phyloP scores from a whole-genome alignment of 148 eudicot species.

The Vaccinium myrtillus region DNA sequence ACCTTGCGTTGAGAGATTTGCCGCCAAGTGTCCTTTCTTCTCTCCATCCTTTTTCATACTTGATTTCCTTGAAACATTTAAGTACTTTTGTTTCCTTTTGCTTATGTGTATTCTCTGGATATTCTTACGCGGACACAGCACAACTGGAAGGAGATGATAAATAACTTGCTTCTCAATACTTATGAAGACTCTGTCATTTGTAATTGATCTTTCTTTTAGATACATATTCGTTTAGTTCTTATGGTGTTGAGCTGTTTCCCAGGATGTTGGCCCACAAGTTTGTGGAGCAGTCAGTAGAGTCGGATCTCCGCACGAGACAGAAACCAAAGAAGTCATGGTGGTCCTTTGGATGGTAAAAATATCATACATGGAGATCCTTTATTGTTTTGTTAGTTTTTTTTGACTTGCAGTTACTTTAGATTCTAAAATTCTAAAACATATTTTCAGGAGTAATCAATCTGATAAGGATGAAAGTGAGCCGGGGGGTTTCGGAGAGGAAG shows the following conservation, averaged over 20 bases:
- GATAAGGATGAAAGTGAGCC: constrained; percentile 62
- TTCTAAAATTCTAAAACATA: neutral
- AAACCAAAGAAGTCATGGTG: constrained; percentile 89
- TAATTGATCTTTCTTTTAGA: neutral
- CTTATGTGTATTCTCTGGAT: neutral
- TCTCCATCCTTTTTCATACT: neutral
- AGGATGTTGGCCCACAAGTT: constrained; percentile 98
- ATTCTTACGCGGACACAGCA: neutral
- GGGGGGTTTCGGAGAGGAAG: constrained; percentile 66
- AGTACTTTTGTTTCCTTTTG: neutral
- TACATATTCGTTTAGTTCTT: neutral
- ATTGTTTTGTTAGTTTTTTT: neutral
- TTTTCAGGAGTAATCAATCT: constrained; percentile 62
- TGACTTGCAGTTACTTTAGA: constrained; percentile 14
- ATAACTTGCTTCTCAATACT: neutral
- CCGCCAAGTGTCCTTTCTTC: constrained; percentile 3
- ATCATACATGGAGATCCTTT: neutral
- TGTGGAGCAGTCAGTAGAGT: constrained; percentile 68
- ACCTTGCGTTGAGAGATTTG: neutral
- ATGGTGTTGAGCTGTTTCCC: constrained; percentile 20
- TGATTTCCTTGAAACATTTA: neutral
- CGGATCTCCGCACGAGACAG: constrained; percentile 52
- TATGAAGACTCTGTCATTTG: neutral
- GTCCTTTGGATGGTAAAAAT: constrained; percentile 81
- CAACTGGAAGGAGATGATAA: neutral